A percentile compares a stretch with the other conserved stretches of the same genome.
These are phyloP conservation scores for Raddia guianensis DNA, from an alignment of 176 grass and related monocot genomes.

Conservation along the genomic window DNA sequence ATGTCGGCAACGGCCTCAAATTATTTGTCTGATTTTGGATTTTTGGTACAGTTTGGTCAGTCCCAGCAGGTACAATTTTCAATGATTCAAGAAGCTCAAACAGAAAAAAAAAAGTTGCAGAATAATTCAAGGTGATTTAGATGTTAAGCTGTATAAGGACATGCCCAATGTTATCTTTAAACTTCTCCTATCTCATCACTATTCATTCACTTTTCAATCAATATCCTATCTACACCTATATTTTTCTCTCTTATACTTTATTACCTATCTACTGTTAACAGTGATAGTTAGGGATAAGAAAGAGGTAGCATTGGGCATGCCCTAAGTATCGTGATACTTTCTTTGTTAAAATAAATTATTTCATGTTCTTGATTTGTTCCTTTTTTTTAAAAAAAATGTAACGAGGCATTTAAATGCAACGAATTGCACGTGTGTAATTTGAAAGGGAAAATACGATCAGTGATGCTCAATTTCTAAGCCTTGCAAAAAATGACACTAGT, in stretches of 20 bases:
- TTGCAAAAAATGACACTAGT: too few relatives aligned
- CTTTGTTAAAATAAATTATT: neutral
- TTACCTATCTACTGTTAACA: too few relatives aligned
- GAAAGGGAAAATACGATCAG: too few relatives aligned
- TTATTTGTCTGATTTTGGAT: conserved; percentile 42
- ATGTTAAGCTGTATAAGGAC: neutral
- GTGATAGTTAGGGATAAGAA: too few relatives aligned
- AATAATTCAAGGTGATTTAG: neutral
- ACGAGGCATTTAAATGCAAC: neutral
- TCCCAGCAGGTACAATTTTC: neutral
- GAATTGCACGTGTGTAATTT: neutral
- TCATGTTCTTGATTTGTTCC: neutral
- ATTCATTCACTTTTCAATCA: too few relatives aligned
- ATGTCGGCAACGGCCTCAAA: conserved; percentile 55
- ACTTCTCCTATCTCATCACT: too few relatives aligned
- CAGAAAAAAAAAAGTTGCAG: neutral
- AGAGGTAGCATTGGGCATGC: too few relatives aligned
- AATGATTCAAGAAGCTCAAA: neutral
- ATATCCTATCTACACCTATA: too few relatives aligned
- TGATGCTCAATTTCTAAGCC: too few relatives aligned
- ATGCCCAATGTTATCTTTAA: too few relatives aligned
- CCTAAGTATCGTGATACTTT: neutral
- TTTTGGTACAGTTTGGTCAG: neutral
- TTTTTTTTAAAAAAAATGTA: neutral
- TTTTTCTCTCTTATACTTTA: too few relatives aligned